Percentiles rank a stretch among this genome's conserved stretches.
These are phyloP conservation scores for Cenococcum geophilum DNA, from an alignment of 495 filamentous ascomycete genomes.

Conservation along the genomic window DNA sequence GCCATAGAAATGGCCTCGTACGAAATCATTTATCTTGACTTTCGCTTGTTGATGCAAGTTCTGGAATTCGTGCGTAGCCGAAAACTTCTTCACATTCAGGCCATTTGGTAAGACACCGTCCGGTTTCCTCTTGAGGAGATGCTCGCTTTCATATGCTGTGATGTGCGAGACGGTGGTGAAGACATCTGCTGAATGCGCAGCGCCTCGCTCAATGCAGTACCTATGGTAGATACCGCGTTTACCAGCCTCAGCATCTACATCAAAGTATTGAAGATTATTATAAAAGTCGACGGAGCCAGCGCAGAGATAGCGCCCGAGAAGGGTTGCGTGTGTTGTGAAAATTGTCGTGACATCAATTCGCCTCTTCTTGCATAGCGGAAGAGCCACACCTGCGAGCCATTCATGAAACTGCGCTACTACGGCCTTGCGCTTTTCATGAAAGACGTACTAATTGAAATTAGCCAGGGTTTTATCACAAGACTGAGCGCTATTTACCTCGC, in stretches of 20 bases:
- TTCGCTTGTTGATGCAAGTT: conserved; percentile 94
- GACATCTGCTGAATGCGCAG: conserved; percentile 86
- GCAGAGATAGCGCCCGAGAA: conserved; percentile 92
- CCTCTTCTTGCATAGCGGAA: conserved; percentile 85
- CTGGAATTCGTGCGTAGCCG: conserved; percentile 97
- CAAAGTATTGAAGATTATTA: conserved; percentile 96
- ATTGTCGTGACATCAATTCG: conserved; percentile 97
- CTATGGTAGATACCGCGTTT: conserved; percentile 98
- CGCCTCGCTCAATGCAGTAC: conserved; percentile 94
- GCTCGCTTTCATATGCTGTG: conserved; percentile 95
- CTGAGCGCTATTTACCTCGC: conserved; percentile 60
- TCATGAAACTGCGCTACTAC: conserved; percentile 98
- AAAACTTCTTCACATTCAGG: conserved; percentile 97
- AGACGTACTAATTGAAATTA: conserved; percentile 63
- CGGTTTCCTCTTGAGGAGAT: conserved; percentile 93
- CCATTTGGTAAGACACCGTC: conserved; percentile 95
- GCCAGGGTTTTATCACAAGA: neutral
- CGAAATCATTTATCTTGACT: conserved; percentile 96
- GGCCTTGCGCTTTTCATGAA: conserved; percentile 80
- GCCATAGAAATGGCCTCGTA: conserved; percentile 96
- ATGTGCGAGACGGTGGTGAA: conserved; percentile 99
- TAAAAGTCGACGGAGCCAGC: conserved; percentile 98
- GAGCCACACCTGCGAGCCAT: conserved; percentile 94
- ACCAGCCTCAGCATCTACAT: conserved; percentile 92
- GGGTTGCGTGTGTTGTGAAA: conserved; percentile 95